These are phyloP conservation scores for Nicotiana noctiflora DNA, from an alignment of 257 asterid species.

Conservation along the genomic window DNA sequence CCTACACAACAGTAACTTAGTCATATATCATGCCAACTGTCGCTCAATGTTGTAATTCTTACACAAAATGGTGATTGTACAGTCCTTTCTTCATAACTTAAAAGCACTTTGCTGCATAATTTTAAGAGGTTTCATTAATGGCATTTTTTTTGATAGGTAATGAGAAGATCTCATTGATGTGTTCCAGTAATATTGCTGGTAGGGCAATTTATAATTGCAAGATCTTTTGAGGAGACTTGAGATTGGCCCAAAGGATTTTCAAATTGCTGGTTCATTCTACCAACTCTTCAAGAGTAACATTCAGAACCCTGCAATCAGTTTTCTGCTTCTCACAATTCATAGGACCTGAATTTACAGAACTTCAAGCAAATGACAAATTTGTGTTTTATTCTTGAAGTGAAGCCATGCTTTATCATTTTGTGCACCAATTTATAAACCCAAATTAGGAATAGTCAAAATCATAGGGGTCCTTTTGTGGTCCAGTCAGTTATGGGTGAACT, in stretches of 20 bases:
- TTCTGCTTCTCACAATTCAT: background rate
- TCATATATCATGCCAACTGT: background rate
- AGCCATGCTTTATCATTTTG: background rate
- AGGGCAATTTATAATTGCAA: background rate
- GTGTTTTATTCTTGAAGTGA: background rate
- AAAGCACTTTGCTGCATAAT: background rate
- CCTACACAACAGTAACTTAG: background rate
- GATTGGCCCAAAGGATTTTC: background rate
- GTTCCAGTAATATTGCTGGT: background rate
- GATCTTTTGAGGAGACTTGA: background rate
- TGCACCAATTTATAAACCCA: background rate
- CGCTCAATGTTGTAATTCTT: background rate
- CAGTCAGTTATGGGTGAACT: background rate
- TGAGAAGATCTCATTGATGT: background rate
- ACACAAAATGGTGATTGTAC: background rate
- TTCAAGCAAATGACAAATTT: background rate
- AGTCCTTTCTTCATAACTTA: background rate
- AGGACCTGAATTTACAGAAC: background rate
- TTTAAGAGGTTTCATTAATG: background rate
- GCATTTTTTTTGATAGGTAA: background rate
- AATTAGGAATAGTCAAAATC: background rate
- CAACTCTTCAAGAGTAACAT: background rate
- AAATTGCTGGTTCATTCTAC: background rate
- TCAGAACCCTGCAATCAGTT: background rate
- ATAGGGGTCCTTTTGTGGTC: background rate